These are phyloP conservation scores for Cardiospermum halicacabum DNA, from an alignment of 345 rosid genomes.

Conservation along the genomic window DNA sequence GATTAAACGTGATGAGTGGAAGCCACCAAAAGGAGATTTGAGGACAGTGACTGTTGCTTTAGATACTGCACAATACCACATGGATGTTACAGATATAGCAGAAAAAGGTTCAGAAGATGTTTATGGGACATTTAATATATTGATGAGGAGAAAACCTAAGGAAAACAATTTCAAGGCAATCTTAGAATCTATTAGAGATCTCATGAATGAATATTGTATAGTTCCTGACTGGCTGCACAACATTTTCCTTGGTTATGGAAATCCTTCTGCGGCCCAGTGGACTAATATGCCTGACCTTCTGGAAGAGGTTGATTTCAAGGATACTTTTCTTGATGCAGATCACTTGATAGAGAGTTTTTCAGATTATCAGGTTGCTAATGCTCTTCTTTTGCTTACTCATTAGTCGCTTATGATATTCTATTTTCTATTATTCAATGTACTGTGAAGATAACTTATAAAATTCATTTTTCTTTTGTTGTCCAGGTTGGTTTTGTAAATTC, in stretches of 20 bases:
- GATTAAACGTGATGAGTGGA: slow-evolving; percentile 95
- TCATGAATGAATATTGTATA: slow-evolving; percentile 97
- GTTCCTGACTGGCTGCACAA: slow-evolving; percentile 99
- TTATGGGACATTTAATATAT: slow-evolving; percentile 80
- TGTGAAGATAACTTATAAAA: not conserved
- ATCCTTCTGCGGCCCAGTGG: slow-evolving; percentile 99
- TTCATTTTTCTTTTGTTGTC: slow-evolving; percentile 16
- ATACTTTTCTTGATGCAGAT: slow-evolving; percentile 74
- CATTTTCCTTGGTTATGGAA: slow-evolving; percentile 91
- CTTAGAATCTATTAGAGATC: slow-evolving; percentile 97
- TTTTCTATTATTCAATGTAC: not conserved
- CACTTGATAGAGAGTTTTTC: slow-evolving; percentile 78
- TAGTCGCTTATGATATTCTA: not conserved
- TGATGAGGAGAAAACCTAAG: slow-evolving; percentile 98
- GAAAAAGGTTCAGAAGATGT: slow-evolving; percentile 93
- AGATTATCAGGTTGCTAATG: slow-evolving; percentile 59
- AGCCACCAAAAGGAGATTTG: slow-evolving; percentile 96
- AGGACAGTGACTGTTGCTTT: slow-evolving; percentile 89
- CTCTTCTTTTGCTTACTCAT: slow-evolving; percentile 13
- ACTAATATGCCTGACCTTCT: slow-evolving; percentile 94
- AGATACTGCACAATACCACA: slow-evolving; percentile 96
- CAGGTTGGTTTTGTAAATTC: slow-evolving; percentile 68
- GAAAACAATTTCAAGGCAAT: slow-evolving; percentile 99
- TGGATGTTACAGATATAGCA: slow-evolving; percentile 89
- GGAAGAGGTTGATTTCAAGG: slow-evolving; percentile 86